Evolutionary conservation across 768 basidiomycete species (phyloP).

Genomic region (Sistotremastrum niveocremeum): DNA sequence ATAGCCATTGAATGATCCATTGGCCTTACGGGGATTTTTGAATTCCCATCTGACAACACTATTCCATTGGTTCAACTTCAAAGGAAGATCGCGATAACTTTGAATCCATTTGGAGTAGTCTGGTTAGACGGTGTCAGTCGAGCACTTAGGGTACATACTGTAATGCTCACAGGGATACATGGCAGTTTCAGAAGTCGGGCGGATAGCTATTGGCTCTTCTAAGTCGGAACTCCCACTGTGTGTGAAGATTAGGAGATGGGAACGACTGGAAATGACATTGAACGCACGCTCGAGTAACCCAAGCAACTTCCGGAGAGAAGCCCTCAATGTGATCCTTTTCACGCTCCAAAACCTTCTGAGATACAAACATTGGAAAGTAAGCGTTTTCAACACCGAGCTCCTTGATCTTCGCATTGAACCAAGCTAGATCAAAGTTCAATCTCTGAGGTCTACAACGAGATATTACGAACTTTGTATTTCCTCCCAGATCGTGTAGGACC

Average conservation of each 20-base stretch:
- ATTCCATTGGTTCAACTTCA: slow-evolving; percentile 99
- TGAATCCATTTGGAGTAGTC: slow-evolving; percentile 99
- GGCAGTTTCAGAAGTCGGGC: slow-evolving; percentile 95
- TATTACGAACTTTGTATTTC: slow-evolving; percentile 63
- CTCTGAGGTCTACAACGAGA: background rate
- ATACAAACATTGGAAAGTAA: slow-evolving; percentile 99
- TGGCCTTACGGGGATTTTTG: slow-evolving; percentile 81
- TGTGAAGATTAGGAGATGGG: background rate
- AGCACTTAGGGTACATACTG: background rate
- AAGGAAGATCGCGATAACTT: slow-evolving; percentile 88
- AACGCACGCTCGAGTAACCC: slow-evolving; percentile 92
- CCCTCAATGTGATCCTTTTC: slow-evolving; percentile 99
- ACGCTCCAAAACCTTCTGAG: slow-evolving; percentile 78
- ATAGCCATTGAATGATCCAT: background rate
- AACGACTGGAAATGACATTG: background rate
- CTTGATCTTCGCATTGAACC: slow-evolving; percentile 90
- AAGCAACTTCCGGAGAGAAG: slow-evolving; percentile 99
- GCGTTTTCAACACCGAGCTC: slow-evolving; percentile 92
- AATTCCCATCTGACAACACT: slow-evolving; percentile 99
- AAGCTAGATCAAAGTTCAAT: slow-evolving; percentile 33
- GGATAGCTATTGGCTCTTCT: slow-evolving; percentile 94
- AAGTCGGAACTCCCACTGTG: slow-evolving; percentile 79
- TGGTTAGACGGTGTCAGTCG: slow-evolving; percentile 15
- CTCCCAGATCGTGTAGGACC: slow-evolving; percentile 98
- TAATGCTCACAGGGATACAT: slow-evolving; percentile 91